Evolutionary conservation across 2,329 filamentous ascomycete genomes (phyloP).

Genomic region (Colletotrichum sp.): DNA sequence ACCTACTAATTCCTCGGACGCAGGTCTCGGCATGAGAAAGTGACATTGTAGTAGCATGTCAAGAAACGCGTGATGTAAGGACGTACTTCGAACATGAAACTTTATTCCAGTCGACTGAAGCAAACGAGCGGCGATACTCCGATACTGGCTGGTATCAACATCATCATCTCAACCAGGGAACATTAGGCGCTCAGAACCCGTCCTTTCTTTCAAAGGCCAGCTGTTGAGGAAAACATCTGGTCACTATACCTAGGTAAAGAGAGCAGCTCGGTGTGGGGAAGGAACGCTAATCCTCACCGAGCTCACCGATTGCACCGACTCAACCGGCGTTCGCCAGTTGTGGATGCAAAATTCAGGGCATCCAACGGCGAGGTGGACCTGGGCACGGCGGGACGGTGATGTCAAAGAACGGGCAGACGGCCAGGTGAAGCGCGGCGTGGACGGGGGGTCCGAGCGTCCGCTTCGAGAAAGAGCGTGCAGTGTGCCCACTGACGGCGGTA

Average conservation of each 20-base stretch:
- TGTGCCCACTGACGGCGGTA: neutral
- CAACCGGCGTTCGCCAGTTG: neutral
- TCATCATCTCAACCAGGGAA: neutral
- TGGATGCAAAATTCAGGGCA: neutral
- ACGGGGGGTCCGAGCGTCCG: neutral
- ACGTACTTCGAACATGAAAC: neutral
- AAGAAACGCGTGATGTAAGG: no score
- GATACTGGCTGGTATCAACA: neutral
- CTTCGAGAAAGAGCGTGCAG: neutral
- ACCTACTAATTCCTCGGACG: no score
- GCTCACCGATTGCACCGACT: neutral
- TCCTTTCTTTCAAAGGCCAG: neutral
- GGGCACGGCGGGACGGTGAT: neutral
- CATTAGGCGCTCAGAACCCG: neutral
- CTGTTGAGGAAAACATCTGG: neutral
- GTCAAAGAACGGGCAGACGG: neutral
- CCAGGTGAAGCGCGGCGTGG: neutral
- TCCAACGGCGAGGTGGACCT: neutral
- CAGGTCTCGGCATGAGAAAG: rapidly evolving
- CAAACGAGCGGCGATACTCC: neutral
- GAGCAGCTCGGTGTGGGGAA: neutral
- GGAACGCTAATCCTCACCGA: neutral
- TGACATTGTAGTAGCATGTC: neutral
- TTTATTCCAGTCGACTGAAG: neutral
- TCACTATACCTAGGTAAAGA: no score